phyloP scores from a whole-genome alignment of 768 basidiomycete genomes.

The Suillus tomentosus region DNA sequence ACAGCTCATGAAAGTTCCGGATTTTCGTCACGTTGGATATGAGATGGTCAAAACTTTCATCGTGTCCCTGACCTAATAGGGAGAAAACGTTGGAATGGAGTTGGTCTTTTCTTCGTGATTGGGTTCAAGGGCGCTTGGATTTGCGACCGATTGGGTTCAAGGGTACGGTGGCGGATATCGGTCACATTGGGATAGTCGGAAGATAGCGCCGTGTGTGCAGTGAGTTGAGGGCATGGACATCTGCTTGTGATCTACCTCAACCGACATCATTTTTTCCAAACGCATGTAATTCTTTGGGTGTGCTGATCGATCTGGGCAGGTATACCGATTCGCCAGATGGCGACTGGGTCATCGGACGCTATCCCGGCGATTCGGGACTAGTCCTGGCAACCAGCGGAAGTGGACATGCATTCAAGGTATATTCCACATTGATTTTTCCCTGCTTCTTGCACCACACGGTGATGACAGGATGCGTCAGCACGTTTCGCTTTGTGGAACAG shows the following conservation, averaged over 20 bases:
- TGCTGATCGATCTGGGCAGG: slow-evolving; percentile 44
- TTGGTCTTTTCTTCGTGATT: neutral
- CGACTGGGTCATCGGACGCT: slow-evolving; percentile 88
- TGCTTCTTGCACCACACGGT: neutral
- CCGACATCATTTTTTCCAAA: neutral
- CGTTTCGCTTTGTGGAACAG: neutral
- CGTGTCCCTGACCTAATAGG: neutral
- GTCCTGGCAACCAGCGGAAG: slow-evolving; percentile 86
- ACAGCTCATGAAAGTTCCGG: neutral
- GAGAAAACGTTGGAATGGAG: neutral
- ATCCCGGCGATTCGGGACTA: slow-evolving; percentile 56
- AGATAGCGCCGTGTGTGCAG: neutral
- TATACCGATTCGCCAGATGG: slow-evolving; percentile 87
- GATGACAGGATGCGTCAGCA: neutral
- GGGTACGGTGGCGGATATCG: neutral
- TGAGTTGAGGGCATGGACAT: neutral
- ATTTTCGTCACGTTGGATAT: neutral
- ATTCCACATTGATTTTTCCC: slow-evolving; percentile 4
- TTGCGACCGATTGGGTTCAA: neutral
- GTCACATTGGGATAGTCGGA: neutral
- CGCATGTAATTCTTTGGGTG: neutral
- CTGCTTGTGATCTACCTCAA: neutral
- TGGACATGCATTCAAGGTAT: slow-evolving; percentile 86
- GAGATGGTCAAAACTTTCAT: neutral
- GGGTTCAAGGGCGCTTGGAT: neutral